Evolutionary conservation across 805 yeast species (phyloP).

Genomic region (Wickerhamiella kurtzmanii): DNA sequence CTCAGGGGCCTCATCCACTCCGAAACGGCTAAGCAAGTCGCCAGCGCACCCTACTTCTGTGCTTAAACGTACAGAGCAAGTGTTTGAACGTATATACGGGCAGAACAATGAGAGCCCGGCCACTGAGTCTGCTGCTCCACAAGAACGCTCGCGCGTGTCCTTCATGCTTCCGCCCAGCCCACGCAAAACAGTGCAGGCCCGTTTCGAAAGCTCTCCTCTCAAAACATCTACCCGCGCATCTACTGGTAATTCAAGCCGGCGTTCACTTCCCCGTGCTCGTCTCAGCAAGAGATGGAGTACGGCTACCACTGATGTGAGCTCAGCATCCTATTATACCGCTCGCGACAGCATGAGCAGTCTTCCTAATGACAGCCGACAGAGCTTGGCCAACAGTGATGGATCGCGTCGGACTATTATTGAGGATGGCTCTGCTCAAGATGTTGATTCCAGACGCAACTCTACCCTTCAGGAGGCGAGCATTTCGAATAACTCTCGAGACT

Average conservation of each 20-base stretch:
- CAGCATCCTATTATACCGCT: not conserved
- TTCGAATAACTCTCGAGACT: not conserved
- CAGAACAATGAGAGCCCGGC: not conserved
- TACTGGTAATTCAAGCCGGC: not conserved
- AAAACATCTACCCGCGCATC: not conserved
- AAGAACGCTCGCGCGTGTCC: constrained; percentile 1
- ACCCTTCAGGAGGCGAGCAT: not conserved
- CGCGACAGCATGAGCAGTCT: not conserved
- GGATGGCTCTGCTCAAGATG: not conserved
- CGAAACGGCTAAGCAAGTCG: not conserved
- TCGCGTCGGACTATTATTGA: too few relatives aligned
- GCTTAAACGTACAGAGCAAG: not conserved
- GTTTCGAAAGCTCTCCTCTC: constrained; percentile 1
- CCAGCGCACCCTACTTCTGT: not conserved
- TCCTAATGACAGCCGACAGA: not conserved
- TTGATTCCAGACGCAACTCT: not conserved
- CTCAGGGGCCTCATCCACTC: too few relatives aligned
- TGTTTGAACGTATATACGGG: not conserved
- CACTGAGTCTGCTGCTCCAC: not conserved
- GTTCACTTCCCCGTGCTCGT: not conserved
- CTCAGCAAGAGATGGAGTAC: not conserved
- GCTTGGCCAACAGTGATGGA: too few relatives aligned
- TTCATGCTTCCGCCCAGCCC: constrained; percentile 1
- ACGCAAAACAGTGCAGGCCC: not conserved
- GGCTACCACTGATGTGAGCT: not conserved